A percentile compares a stretch with the other conserved stretches of the same genome.
Conservation (phyloP, 345 rosid species). For the Salix brachista region DNA sequence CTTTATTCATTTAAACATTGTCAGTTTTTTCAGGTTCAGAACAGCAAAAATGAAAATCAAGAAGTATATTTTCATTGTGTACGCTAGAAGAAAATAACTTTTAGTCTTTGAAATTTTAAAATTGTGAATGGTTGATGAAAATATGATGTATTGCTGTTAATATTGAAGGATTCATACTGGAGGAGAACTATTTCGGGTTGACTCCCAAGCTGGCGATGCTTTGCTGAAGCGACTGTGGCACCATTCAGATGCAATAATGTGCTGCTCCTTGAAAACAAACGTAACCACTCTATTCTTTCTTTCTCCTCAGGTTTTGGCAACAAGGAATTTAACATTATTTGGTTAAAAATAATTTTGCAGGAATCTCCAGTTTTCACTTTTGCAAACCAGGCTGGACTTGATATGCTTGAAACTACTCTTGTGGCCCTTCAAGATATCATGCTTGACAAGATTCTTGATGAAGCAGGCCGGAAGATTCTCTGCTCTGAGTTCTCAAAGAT, state of each 20-base stretch:
- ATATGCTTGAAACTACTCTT: constrained; percentile 96
- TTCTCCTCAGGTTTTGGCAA: background rate
- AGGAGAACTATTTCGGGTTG: constrained; percentile 53
- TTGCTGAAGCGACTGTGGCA: constrained; percentile 79
- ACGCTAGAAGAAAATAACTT: background rate
- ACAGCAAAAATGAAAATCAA: background rate
- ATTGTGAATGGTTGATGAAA: background rate
- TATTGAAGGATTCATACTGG: constrained; percentile 61
- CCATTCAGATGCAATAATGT: constrained; percentile 81
- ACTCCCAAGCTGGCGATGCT: constrained; percentile 54
- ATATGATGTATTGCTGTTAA: background rate
- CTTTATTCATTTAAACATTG: background rate
- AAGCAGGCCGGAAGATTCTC: constrained; percentile 66
- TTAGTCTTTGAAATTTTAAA: background rate
- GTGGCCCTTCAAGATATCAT: constrained; percentile 88
- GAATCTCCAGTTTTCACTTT: constrained; percentile 77
- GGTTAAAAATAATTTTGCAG: constrained; percentile 31
- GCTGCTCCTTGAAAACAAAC: constrained; percentile 79
- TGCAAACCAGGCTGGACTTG: constrained; percentile 92
- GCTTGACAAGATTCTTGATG: constrained; percentile 83
- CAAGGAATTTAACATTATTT: background rate
- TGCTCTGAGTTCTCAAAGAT: constrained; percentile 82
- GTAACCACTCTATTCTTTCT: constrained; percentile 23
- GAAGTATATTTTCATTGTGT: background rate
- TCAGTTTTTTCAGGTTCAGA: background rate